phyloP scores from a whole-genome alignment of 2,329 filamentous ascomycete genomes.

The Penicillium freii region DNA sequence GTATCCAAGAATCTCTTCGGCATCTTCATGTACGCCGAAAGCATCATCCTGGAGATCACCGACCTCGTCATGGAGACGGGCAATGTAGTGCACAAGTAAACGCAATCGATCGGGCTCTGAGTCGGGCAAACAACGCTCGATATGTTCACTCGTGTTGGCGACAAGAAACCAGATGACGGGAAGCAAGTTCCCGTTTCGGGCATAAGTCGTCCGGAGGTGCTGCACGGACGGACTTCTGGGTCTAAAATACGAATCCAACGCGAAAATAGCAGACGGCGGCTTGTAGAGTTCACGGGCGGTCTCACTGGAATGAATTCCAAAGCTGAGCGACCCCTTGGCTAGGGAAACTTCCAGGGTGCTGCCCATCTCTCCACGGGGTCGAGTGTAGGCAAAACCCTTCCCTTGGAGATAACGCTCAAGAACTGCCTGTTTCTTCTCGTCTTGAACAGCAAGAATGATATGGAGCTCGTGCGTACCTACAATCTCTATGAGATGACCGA shows the following conservation, averaged over 20 bases:
- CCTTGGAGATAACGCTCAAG: slow-evolving; percentile 45
- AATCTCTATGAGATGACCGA: slow-evolving; percentile 43
- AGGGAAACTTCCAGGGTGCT: slow-evolving; percentile 38
- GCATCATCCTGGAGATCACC: slow-evolving; percentile 46
- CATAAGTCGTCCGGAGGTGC: slow-evolving; percentile 40
- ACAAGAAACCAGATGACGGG: slow-evolving; percentile 47
- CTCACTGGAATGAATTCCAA: slow-evolving; percentile 37
- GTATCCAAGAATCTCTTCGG: slow-evolving; percentile 39
- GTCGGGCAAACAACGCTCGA: slow-evolving; percentile 44
- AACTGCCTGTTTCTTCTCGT: slow-evolving; percentile 37
- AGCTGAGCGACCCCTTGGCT: slow-evolving; percentile 36
- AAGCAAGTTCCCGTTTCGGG: slow-evolving; percentile 35
- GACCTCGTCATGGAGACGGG: slow-evolving; percentile 34
- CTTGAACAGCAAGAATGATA: slow-evolving; percentile 40
- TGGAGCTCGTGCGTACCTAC: slow-evolving; percentile 37
- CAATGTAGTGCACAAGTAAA: slow-evolving; percentile 36
- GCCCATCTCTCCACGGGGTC: slow-evolving; percentile 35
- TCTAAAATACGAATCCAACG: slow-evolving; percentile 45
- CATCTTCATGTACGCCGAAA: slow-evolving; percentile 41
- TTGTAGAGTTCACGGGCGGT: slow-evolving; percentile 34
- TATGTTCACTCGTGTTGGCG: slow-evolving; percentile 49
- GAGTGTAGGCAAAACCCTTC: slow-evolving; percentile 39
- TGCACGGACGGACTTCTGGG: slow-evolving; percentile 40
- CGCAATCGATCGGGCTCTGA: slow-evolving; percentile 35
- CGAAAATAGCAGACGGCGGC: slow-evolving; percentile 42